These are phyloP conservation scores for Ceraceosorus bombacis DNA, from an alignment of 1,284 basidiomycete species.

Conservation along the genomic window DNA sequence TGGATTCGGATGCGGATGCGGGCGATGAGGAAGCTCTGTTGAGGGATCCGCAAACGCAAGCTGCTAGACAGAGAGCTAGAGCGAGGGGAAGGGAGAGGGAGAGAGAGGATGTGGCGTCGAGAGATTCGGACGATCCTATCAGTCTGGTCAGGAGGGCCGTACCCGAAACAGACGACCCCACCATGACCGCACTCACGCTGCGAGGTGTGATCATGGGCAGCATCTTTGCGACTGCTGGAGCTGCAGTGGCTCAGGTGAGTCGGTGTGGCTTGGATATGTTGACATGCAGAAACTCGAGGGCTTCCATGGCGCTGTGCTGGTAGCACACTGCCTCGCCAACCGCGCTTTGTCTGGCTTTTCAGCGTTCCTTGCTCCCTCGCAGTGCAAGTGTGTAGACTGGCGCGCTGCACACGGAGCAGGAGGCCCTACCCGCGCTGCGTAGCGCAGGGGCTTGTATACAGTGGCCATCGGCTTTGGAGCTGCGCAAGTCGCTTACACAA, in stretches of 20 bases:
- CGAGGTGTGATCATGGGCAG: constrained; percentile 54
- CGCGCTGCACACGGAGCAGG: too few relatives aligned
- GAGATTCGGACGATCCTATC: constrained; percentile 28
- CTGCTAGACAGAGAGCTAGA: background rate
- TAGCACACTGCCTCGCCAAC: too few relatives aligned
- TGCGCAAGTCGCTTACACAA: background rate
- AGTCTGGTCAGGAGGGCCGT: constrained; percentile 49
- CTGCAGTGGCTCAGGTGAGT: constrained; percentile 50
- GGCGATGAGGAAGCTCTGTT: background rate
- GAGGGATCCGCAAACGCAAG: background rate
- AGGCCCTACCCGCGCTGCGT: too few relatives aligned
- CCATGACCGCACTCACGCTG: constrained; percentile 54
- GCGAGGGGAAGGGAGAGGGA: background rate
- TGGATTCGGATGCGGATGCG: background rate
- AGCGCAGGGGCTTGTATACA: too few relatives aligned
- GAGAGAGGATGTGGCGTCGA: background rate
- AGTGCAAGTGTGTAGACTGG: too few relatives aligned
- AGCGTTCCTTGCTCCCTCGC: too few relatives aligned
- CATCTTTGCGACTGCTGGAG: constrained; percentile 55
- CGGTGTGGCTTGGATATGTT: background rate
- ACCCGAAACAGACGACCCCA: constrained; percentile 54
- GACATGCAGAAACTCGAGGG: background rate
- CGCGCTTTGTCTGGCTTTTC: too few relatives aligned
- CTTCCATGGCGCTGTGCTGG: background rate
- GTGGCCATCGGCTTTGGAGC: background rate